Evolutionary conservation across 2,329 filamentous ascomycete species (phyloP).

Genomic region (Arachnomyces sp.): DNA sequence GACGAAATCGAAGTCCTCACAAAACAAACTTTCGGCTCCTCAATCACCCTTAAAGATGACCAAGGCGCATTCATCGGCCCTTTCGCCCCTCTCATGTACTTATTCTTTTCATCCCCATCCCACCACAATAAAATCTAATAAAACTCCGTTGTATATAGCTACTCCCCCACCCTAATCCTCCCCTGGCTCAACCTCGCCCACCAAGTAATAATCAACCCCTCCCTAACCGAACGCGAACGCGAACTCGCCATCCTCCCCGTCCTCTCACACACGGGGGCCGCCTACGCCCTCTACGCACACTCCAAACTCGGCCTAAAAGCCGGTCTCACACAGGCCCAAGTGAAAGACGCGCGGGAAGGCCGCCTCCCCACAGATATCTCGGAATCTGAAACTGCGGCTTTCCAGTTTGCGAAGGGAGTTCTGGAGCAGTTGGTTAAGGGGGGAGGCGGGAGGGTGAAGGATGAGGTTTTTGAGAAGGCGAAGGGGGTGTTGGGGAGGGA

Average conservation of each 20-base stretch:
- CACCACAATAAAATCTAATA: no score
- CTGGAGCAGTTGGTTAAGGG: no score
- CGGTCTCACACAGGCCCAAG: not conserved
- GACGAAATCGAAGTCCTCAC: not conserved
- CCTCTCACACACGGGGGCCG: not conserved
- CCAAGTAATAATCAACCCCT: not conserved
- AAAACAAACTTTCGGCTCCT: not conserved
- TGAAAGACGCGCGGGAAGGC: not conserved
- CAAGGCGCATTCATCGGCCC: not conserved
- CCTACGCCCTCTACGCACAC: conserved; percentile 1
- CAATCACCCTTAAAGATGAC: conserved; percentile 1
- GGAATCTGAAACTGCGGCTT: no score
- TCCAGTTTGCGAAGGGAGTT: no score
- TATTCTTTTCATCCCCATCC: no score
- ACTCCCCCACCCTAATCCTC: not conserved
- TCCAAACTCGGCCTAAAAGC: not conserved
- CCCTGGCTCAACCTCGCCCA: not conserved
- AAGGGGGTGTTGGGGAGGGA: no score
- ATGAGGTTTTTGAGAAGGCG: no score
- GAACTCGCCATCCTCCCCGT: conserved; percentile 3
- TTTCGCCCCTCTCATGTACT: conserved; percentile 1
- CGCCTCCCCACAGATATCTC: no score
- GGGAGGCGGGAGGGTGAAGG: no score
- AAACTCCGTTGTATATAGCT: no score
- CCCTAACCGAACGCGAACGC: not conserved